Percentiles rank a stretch among this genome's conserved stretches.
These are phyloP conservation scores for Starmerella vitae DNA, from an alignment of 805 yeast genomes.

Conservation along the genomic window DNA sequence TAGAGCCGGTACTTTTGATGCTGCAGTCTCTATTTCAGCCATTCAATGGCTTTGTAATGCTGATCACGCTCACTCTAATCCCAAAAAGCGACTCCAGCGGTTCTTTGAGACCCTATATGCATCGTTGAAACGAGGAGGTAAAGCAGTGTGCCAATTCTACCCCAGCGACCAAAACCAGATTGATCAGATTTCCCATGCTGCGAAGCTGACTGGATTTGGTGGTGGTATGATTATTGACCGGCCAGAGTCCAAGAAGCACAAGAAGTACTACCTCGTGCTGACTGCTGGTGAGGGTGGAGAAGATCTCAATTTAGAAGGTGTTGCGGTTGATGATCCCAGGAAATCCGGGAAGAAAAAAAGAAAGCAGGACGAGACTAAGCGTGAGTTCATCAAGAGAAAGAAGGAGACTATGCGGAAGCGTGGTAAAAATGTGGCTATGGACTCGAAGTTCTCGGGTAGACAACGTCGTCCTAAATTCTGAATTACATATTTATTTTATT, in stretches of 20 bases:
- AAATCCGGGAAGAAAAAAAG: constrained; percentile 27
- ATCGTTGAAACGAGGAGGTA: constrained; percentile 80
- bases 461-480: constrained; percentile 55
- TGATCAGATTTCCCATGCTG: constrained; percentile 63
- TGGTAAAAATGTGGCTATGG: constrained; percentile 76
- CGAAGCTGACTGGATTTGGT: constrained; percentile 87
- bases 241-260: constrained; percentile 82
- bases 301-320: constrained; percentile 63
- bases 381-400: constrained; percentile 76
- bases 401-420: constrained; percentile 85
- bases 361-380: constrained; percentile 55
- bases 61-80: constrained; percentile 68
- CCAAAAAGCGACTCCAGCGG: constrained; percentile 61
- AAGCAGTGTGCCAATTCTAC: constrained; percentile 93
- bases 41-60: constrained; percentile 98
- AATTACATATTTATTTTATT: constrained; percentile 1
- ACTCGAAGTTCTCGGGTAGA: constrained; percentile 86
- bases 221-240: constrained; percentile 93
- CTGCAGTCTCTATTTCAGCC: constrained; percentile 87
- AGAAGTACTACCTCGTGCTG: constrained; percentile 77
- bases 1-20: constrained; percentile 92
- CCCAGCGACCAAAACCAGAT: constrained; percentile 82
- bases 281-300: constrained; percentile 74
- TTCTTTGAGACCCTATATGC: constrained; percentile 86
- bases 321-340: constrained; percentile 48